Percentiles rank a stretch among this genome's conserved stretches.
phyloP scores from a whole-genome alignment of 208 protist species.

The Crithidia fasciculata region DNA sequence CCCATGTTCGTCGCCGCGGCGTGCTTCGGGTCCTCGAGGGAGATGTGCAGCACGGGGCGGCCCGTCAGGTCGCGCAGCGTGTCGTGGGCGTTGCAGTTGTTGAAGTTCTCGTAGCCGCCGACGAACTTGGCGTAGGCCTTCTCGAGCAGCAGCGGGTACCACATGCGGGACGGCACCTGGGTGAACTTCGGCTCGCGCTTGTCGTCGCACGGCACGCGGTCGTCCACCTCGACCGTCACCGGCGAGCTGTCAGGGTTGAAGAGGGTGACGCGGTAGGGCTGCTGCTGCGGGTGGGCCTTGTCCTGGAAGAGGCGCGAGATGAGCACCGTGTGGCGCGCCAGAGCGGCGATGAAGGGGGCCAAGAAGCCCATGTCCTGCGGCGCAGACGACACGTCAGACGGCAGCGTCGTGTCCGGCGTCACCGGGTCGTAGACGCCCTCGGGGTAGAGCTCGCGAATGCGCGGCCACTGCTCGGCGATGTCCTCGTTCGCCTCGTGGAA shows the following conservation, averaged over 20 bases:
- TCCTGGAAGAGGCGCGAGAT: conserved; percentile 76
- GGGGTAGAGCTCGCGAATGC: conserved; percentile 80
- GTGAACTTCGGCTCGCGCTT: conserved; percentile 80
- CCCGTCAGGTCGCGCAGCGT: conserved; percentile 86
- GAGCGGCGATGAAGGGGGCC: conserved; percentile 78
- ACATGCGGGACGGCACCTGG: conserved; percentile 65
- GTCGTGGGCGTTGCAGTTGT: conserved; percentile 84
- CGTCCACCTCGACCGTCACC: conserved; percentile 75
- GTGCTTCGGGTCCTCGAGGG: conserved; percentile 78
- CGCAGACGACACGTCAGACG: conserved; percentile 63
- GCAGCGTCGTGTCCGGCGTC: conserved; percentile 54
- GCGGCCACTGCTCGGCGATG: conserved; percentile 74
- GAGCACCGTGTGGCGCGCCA: conserved; percentile 63
- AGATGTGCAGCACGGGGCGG: conserved; percentile 78
- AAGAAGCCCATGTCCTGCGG: conserved; percentile 64
- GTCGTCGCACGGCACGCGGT: conserved; percentile 75
- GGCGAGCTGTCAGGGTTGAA: conserved; percentile 79
- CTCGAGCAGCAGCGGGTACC: conserved; percentile 88
- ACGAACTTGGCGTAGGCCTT: conserved; percentile 93
- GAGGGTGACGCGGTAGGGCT: conserved; percentile 78
- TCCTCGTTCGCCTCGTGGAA: conserved; percentile 78
- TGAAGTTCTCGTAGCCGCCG: conserved; percentile 80
- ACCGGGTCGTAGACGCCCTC: conserved; percentile 68
- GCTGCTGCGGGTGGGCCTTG: conserved; percentile 63
- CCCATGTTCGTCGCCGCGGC: conserved; percentile 73